A percentile compares a stretch with the other conserved stretches of the same genome.
phyloP scores from a whole-genome alignment of 768 basidiomycete genomes.

The Hygrophorus pudorinus region DNA sequence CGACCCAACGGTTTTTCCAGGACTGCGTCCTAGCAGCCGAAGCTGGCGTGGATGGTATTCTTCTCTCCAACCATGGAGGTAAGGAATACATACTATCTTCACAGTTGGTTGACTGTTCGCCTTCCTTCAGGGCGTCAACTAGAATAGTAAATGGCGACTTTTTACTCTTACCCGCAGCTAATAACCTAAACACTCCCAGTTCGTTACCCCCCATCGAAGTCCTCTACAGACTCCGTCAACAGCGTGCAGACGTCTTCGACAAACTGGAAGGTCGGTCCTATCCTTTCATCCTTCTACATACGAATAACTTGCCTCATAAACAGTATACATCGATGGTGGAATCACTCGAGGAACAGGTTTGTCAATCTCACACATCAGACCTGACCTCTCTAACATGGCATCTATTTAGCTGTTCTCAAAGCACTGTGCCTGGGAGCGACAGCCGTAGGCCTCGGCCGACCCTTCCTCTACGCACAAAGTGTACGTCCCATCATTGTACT shows the following conservation, averaged over 20 bases:
- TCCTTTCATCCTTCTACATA: not conserved
- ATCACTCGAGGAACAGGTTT: conserved; percentile 68
- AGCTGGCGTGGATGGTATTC: conserved; percentile 78
- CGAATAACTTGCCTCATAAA: conserved; percentile 6
- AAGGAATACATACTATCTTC: conserved; percentile 12
- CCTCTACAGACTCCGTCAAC: conserved; percentile 59
- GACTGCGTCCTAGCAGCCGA: conserved; percentile 82
- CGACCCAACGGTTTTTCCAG: conserved; percentile 25
- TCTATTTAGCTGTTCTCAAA: conserved; percentile 69
- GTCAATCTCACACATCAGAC: conserved; percentile 8
- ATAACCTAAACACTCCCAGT: conserved; percentile 26
- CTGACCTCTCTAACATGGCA: not conserved
- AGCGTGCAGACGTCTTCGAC: conserved; percentile 66
- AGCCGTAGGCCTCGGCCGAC: conserved; percentile 78
- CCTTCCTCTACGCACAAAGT: conserved; percentile 81
- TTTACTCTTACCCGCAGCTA: not conserved
- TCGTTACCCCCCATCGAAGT: conserved; percentile 73
- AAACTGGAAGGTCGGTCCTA: conserved; percentile 50
- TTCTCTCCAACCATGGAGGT: conserved; percentile 91
- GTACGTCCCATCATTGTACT: conserved; percentile 32
- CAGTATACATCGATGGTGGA: conserved; percentile 86
- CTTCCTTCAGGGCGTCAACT: conserved; percentile 55
- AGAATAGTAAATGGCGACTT: conserved; percentile 47
- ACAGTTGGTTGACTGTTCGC: conserved; percentile 4
- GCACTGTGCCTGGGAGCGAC: conserved; percentile 83